These are phyloP conservation scores for Ogataea wickerhamii DNA, from an alignment of 805 yeast genomes.

Conservation along the genomic window DNA sequence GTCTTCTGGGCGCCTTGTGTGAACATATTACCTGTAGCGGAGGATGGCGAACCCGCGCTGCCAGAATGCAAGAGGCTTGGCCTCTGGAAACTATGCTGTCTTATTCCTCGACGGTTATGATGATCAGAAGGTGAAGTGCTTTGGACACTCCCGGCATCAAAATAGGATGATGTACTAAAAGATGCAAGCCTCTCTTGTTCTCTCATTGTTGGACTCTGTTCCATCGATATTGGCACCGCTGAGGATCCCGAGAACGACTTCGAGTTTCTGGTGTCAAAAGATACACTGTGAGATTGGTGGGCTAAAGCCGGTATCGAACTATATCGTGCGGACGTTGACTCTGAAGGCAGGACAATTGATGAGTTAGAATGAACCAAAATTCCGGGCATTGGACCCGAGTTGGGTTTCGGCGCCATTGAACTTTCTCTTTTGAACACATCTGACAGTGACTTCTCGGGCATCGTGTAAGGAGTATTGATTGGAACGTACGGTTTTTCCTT, in stretches of 20 bases:
- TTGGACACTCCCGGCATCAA: conserved; percentile 22
- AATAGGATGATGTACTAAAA: conserved; percentile 25
- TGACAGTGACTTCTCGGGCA: conserved; percentile 5
- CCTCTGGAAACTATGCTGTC: conserved; percentile 10
- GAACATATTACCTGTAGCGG: conserved; percentile 21
- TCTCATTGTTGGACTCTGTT: conserved; percentile 7
- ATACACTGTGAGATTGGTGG: conserved; percentile 11
- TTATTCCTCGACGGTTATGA: conserved; percentile 25
- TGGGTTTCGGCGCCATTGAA: neutral
- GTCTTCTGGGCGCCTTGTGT: conserved; percentile 24
- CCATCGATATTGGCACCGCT: conserved; percentile 7
- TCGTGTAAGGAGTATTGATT: conserved; percentile 43
- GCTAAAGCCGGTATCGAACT: neutral
- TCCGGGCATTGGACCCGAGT: neutral
- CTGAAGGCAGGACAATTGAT: conserved; percentile 2
- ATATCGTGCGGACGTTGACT: neutral
- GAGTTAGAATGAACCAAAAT: neutral
- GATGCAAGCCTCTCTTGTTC: conserved; percentile 18
- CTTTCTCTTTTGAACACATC: conserved; percentile 2
- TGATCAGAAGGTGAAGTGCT: conserved; percentile 30
- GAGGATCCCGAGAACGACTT: conserved; percentile 14
- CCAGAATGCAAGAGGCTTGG: conserved; percentile 5
- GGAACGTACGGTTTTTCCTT: conserved; percentile 35
- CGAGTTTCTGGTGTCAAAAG: conserved; percentile 16
- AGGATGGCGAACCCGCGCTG: conserved; percentile 13